Conservation (phyloP, 305 asterid species). For the Rubia balearica region DNA sequence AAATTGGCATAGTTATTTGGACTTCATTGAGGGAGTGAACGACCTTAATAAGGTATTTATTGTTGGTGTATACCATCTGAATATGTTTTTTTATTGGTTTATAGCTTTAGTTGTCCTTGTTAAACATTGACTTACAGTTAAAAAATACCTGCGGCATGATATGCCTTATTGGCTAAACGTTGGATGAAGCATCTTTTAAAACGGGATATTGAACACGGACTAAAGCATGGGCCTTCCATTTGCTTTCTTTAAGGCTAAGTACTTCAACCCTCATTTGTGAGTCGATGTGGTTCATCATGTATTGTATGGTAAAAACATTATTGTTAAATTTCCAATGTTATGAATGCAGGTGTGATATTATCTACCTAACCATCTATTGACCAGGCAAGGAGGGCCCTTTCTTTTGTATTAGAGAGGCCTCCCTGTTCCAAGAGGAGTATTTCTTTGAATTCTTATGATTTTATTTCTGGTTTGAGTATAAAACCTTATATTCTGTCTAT, state of each 20-base stretch:
- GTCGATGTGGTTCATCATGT: conserved; percentile 83
- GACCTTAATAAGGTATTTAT: conserved; percentile 87
- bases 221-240: conserved; percentile 91
- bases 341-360: conserved; percentile 98
- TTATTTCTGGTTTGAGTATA: conserved; percentile 17
- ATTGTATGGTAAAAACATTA: conserved; percentile 42
- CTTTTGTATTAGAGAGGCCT: conserved; percentile 77
- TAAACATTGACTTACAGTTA: conserved; percentile 88
- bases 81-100: conserved; percentile 31
- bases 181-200: conserved; percentile 89
- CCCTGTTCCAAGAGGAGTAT: conserved; percentile 78
- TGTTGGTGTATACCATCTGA: conserved; percentile 27
- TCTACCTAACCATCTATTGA: conserved; percentile 89
- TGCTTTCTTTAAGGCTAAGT: conserved; percentile 97
- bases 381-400: conserved; percentile 88
- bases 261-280: conserved; percentile 91
- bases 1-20: conserved; percentile 93
- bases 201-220: conserved; percentile 96
- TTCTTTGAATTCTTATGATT: conserved; percentile 49
- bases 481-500: conserved; percentile 15
- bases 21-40: conserved; percentile 72
- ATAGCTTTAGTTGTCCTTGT: conserved; percentile 79
- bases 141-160: conserved; percentile 85
- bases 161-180: conserved; percentile 89
- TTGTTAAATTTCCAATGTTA: conserved; percentile 78